Evolutionary conservation across 2,329 filamentous ascomycete species (phyloP).

Genomic region (Penicillium decumbens): DNA sequence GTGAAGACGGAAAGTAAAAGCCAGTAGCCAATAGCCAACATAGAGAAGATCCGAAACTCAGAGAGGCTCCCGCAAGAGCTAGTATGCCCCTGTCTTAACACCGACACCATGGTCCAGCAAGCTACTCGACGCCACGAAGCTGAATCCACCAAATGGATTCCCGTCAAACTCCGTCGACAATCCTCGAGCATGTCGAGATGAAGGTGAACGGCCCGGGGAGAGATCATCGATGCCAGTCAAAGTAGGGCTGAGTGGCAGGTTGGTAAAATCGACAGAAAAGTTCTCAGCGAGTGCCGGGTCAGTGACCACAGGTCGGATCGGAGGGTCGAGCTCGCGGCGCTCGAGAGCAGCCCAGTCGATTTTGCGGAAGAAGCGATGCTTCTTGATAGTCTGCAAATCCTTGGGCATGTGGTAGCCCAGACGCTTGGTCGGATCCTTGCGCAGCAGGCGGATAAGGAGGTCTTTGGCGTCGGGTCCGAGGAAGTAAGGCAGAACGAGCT

Average conservation of each 20-base stretch:
- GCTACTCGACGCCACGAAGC: constrained; percentile 47
- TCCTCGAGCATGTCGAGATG: constrained; percentile 14
- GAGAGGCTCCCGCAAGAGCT: background rate
- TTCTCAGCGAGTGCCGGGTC: constrained; percentile 96
- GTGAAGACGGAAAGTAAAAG: background rate
- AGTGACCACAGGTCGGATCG: constrained; percentile 89
- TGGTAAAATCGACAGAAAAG: constrained; percentile 88
- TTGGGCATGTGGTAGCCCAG: constrained; percentile 84
- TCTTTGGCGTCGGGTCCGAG: constrained; percentile 90
- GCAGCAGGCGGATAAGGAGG: constrained; percentile 78
- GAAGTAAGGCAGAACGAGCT: constrained; percentile 83
- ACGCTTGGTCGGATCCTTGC: constrained; percentile 87
- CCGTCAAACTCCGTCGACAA: constrained; percentile 26
- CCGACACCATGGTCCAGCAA: constrained; percentile 41
- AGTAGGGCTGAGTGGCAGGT: constrained; percentile 72
- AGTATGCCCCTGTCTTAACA: constrained; percentile 24
- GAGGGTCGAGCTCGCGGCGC: constrained; percentile 74
- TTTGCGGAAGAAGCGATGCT: constrained; percentile 92
- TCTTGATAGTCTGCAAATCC: constrained; percentile 79
- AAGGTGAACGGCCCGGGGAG: constrained; percentile 12
- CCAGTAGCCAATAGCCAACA: background rate
- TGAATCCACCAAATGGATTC: constrained; percentile 48
- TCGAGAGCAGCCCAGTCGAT: constrained; percentile 91
- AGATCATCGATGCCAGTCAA: constrained; percentile 36
- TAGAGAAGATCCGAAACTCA: background rate